Evolutionary conservation across 2,329 filamentous ascomycete genomes (phyloP).

Genomic region (Phyllosticta ampelicida): DNA sequence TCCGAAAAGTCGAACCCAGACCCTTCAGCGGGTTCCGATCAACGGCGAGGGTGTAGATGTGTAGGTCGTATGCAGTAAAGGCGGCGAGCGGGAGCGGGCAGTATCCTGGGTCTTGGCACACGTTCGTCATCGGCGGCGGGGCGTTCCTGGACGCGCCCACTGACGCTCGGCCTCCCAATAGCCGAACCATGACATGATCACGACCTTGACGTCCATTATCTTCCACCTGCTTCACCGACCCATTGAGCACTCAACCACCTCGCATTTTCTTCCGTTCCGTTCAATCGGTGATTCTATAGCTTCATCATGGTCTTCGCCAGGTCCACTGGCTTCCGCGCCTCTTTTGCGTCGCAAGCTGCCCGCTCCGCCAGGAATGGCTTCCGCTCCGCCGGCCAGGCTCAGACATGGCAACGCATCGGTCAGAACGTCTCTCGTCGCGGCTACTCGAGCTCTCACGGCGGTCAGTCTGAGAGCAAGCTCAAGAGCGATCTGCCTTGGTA

Average conservation of each 20-base stretch:
- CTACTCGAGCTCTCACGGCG: slow-evolving; percentile 27
- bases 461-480: slow-evolving; percentile 16
- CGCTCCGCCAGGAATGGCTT: slow-evolving; percentile 20
- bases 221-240: not conserved
- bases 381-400: slow-evolving; percentile 23
- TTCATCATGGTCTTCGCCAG: slow-evolving; percentile 31
- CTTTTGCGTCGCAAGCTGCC: slow-evolving; percentile 24
- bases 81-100: not conserved
- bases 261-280: slow-evolving; percentile 18
- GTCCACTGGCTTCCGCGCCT: slow-evolving; percentile 26
- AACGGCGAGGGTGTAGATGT: not conserved
- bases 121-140: not conserved
- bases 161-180: not conserved
- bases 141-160: not conserved
- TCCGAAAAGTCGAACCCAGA: not conserved
- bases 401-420: slow-evolving; percentile 27
- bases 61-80: not conserved
- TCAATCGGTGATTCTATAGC: slow-evolving; percentile 25
- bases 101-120: not conserved
- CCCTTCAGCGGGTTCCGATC: not conserved
- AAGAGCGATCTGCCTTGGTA: slow-evolving; percentile 34
- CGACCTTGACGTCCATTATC: not conserved
- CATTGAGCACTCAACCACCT: slow-evolving; percentile 1
- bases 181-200: not conserved
- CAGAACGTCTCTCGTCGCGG: slow-evolving; percentile 24